Evolutionary conservation across 78 protist species (phyloP), one percentile per base, ranked within the genome.

Genomic region (Dictyostelium capitatum): DNA sequence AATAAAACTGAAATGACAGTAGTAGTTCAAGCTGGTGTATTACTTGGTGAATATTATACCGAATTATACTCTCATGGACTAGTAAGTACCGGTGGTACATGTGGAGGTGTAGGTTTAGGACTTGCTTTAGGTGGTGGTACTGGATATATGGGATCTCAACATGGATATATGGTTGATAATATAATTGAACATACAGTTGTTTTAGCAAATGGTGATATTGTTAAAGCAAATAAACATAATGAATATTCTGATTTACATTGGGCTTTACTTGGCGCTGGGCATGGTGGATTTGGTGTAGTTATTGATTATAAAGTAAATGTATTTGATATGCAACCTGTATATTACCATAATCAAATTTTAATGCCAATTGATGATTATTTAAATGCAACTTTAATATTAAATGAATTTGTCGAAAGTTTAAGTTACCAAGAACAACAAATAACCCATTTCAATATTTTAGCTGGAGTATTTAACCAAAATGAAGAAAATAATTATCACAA

Each of bases 91-190:
- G 92, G 84, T n/a, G 92, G 92, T 1, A n/a, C 53, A 6, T 87
- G 92, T 77, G 78, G 83, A 7, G 41, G 79, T 25, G 92, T 87
- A 6, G 19, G 70, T 19, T 23, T 72, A 0, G 92, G 92, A 20
- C n/a, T 87, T 17, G 50, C 75, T 2, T 1, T 50, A 0, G 92
- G 80, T 30, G 92, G 92, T 11, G 92, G 92, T 0, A 41, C 70
- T 1, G 77, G 78, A 25, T 77, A 48, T 11, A 0, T 87, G 0
- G 41, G 84, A 1, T 51, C 79, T 4, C 47, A 43, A 20, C 50
- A 10, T 64, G 93, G 93, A 1, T 87, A 77, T 47, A 8, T 37
- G 7, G 3, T 43, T n/a, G 93, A 87, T 19, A 77, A 30, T 47
- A 46, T 80, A 6, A n/a, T 80, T 14, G 87, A 80, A 10, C 9